Base-by-base conservation (phyloP, 768 basidiomycete species). In the Leccinum imitatum region DNA sequence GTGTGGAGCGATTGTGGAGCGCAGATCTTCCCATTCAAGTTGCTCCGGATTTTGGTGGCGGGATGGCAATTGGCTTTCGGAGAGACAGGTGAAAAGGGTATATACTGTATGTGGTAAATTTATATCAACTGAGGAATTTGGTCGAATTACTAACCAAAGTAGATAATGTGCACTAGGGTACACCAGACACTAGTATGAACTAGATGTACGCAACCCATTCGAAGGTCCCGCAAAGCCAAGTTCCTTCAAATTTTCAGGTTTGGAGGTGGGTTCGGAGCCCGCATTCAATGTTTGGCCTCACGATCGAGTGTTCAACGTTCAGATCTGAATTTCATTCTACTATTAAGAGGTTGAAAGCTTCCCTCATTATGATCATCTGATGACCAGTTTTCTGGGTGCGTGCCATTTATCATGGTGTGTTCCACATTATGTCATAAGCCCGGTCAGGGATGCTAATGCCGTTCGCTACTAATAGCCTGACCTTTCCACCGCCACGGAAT, bases 11-110 rank as follows among this genome's bases (percentile, higher is more conserved):
- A 3, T 5, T 35, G 33, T 21, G 25, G 21, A 15, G 33, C 14
- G 58, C 5, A 48, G 27, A 66, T 68, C 60, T 50, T 46, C 52
- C 52, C 14, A 21, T 54, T 11, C 46, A 47, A 37, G 50, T 56
- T 37, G 11, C 10, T 55, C 27, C 14, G 30, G 47, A 39, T 23
- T 23, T 46, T 31, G 15, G n/a, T 47, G 41, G 6, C 15, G 37
- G 1, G 54, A 54, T 57, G 14, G 3, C 15, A 25, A 33, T 25
- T 25, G 25, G 14, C 17, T n/a, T n/a, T 46, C 33, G 37, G 27
- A 25, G 11, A n/a, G 39, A 41, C 7, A 9, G 39, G 39, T 41
- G 39, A 41, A n/a, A 53, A 39, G 23, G 53, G 54, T 56, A 19
- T 7, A 30, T 19, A 7, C 15, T n/a, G 23, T 33, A 33, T 11